Evolutionary conservation across 2,329 filamentous ascomycete species (phyloP), one percentile per base, ranked within the genome.

Genomic region (Bimuria novae-zelandiae): DNA sequence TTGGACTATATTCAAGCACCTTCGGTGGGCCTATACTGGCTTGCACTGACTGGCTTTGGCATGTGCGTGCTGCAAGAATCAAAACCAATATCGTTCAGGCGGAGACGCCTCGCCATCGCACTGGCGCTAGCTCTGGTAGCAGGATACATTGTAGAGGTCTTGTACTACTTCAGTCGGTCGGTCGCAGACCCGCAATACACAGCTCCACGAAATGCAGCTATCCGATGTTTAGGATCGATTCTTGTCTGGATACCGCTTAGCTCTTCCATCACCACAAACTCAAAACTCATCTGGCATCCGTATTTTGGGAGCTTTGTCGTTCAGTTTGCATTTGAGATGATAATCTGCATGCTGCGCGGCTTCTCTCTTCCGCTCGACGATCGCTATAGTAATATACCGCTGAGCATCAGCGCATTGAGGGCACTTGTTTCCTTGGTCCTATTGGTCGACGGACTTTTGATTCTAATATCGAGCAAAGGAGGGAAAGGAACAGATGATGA

Each of bases 401-500:
- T 72, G 8, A 51, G 60, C 14, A 57, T 71, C 23, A 55, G 58
- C 42, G 61, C 60, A 37, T 47, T 67, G 11, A 56, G 68, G 46
- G 53, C 56, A 11, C 22, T 65, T 10, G 55, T 56, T 3, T 69
- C 67, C 3, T 47, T 73, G 4, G 29, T 65, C 1, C 47, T 73
- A 0, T 21, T 70, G 14, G 27, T 72, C 3, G 62, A 71, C 41
- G 63, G 61, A 14, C 69, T 72, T 27, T 35, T 62, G 3, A 62
- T 72, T n/a, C 52, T 70, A 6, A 43, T 70, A 25, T 59, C 55
- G 2, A 67, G 63, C 40, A 55, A 70, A 46, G 42, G 53, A 8
- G 74, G 74, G 46, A 64, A 68, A 37, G 69, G 71, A 30, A 62
- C 61, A 8, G 84, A 87, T 64, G 77, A 82, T 48, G 86, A 89